Conservation (phyloP, 2,329 filamentous ascomycete genomes). For the Aspergillus tamarii region DNA sequence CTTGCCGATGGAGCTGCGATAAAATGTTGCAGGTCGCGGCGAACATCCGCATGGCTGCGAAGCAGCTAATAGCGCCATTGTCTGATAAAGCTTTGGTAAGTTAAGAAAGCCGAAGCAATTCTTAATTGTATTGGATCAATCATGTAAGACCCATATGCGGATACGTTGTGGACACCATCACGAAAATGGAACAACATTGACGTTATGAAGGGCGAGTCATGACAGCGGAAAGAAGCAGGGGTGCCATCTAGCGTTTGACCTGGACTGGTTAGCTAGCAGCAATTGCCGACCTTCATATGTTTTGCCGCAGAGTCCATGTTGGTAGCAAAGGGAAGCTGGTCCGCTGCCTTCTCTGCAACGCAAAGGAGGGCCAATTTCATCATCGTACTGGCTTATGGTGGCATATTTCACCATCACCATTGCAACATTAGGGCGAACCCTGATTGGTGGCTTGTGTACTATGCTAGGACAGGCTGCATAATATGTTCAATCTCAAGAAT, state of each 20-base stretch:
- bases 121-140: not conserved
- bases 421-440: conserved; percentile 13
- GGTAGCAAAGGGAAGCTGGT: not conserved
- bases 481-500: not conserved
- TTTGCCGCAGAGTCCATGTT: not conserved
- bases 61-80: not conserved
- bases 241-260: not conserved
- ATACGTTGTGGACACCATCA: conserved; percentile 16
- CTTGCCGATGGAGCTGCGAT: not conserved
- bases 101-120: not conserved
- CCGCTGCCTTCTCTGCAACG: not conserved
- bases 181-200: conserved; percentile 26
- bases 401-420: conserved; percentile 21
- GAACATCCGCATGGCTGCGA: not conserved
- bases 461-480: not conserved
- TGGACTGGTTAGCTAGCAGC: not conserved
- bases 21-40: not conserved
- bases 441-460: conserved; percentile 15
- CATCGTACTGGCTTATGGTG: conserved; percentile 22
- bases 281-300: not conserved
- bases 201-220: conserved; percentile 27
- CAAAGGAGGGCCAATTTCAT: conserved; percentile 10
- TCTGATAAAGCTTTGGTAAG: not conserved
- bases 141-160: not conserved
- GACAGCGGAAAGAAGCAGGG: conserved; percentile 3